Conservation (phyloP, 768 basidiomycete species). For the Lenzites betulinus region DNA sequence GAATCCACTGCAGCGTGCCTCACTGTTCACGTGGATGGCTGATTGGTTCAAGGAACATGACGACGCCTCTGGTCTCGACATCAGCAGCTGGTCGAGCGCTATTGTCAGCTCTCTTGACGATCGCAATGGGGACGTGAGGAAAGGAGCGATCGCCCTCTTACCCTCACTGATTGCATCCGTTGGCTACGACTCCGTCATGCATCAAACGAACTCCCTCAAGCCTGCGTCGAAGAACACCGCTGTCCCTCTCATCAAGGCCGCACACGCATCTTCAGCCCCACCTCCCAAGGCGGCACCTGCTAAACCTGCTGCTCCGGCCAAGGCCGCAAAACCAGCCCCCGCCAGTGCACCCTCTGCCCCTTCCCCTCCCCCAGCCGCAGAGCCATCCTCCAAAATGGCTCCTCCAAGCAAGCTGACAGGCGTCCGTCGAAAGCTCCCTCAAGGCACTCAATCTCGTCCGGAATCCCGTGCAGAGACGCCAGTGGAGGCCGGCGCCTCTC, state of each 20-base stretch:
- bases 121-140: constrained; percentile 87
- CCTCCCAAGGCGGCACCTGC: constrained; percentile 29
- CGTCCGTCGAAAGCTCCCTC: constrained; percentile 73
- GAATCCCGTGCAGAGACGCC: constrained; percentile 43
- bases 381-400: constrained; percentile 38
- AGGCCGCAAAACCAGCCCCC: constrained; percentile 26
- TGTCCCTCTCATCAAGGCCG: constrained; percentile 86
- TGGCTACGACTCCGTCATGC: constrained; percentile 85
- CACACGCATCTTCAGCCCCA: constrained; percentile 52
- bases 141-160: constrained; percentile 82
- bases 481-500: constrained; percentile 37
- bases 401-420: constrained; percentile 55
- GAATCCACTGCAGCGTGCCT: constrained; percentile 86
- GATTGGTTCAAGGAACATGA: constrained; percentile 76
- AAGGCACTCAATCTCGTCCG: constrained; percentile 51
- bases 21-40: constrained; percentile 75
- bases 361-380: constrained; percentile 35
- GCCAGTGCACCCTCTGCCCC: constrained; percentile 49
- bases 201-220: constrained; percentile 84
- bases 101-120: constrained; percentile 86
- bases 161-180: constrained; percentile 71
- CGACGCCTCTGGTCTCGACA: constrained; percentile 57
- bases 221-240: constrained; percentile 87
- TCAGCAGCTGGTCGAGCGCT: constrained; percentile 64
- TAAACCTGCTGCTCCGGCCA: constrained; percentile 23